A percentile compares a stretch with the other conserved stretches of the same genome.
These are phyloP conservation scores for Platanthera guangdongensis DNA, from an alignment of 106 monocot species.

Conservation along the genomic window DNA sequence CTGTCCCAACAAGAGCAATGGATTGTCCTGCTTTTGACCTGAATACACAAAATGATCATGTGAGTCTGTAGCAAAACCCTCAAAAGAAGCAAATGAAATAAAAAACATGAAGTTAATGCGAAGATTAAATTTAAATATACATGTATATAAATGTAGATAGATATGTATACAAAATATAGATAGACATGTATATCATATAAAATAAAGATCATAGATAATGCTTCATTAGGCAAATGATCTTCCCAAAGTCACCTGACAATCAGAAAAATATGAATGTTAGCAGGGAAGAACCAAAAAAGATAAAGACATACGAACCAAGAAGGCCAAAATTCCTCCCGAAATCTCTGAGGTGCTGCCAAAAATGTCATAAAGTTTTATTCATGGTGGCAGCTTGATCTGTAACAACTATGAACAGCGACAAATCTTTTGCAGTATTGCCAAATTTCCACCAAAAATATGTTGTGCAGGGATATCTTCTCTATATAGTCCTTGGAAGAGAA, in stretches of 20 bases:
- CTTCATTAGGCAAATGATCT: slow-evolving; percentile 6
- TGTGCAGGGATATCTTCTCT: slow-evolving; percentile 78
- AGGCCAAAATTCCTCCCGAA: slow-evolving; percentile 61
- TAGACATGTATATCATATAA: not conserved
- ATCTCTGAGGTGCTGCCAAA: slow-evolving; percentile 80
- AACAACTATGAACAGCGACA: slow-evolving; percentile 46
- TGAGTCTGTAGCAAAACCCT: slow-evolving; percentile 15
- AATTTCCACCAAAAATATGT: slow-evolving; percentile 77
- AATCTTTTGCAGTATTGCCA: slow-evolving; percentile 61
- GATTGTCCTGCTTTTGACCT: slow-evolving; percentile 76
- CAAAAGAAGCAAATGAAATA: not conserved
- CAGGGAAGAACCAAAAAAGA: slow-evolving; percentile 68
- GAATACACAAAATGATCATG: slow-evolving; percentile 19
- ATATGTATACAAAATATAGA: not conserved
- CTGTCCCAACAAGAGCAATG: slow-evolving; percentile 83
- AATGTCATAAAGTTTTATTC: slow-evolving; percentile 60
- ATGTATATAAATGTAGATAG: not conserved
- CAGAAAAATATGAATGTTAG: slow-evolving; percentile 41
- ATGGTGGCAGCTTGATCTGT: slow-evolving; percentile 51
- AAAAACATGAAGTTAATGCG: too few species aligned
- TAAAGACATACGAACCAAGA: slow-evolving; percentile 97
- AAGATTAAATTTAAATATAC: not conserved
- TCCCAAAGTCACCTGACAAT: slow-evolving; percentile 33
- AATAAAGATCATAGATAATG: not conserved
- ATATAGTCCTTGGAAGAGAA: slow-evolving; percentile 89